phyloP scores from a whole-genome alignment of 225 moss, liverwort and hornwort genomes.

The Takakia lepidozioides region DNA sequence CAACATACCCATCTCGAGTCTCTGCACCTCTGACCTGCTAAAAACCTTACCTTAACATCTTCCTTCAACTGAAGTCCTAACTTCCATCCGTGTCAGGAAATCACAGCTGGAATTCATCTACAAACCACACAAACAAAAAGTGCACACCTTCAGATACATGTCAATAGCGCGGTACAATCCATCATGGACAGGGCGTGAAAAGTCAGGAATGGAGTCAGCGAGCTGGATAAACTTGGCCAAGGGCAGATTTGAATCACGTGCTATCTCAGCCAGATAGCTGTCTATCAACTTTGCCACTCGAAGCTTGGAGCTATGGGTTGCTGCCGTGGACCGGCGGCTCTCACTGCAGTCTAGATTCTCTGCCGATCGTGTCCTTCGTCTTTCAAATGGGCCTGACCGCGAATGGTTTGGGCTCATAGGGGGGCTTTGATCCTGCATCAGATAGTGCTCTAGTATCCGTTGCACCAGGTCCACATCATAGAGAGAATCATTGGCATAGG shows the following conservation, averaged over 20 bases:
- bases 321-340: constrained; percentile 31
- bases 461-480: constrained; percentile 70
- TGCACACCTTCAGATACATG: constrained; percentile 91
- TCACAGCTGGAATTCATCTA: too few species aligned
- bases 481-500: constrained; percentile 38
- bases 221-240: constrained; percentile 59
- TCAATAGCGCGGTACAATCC: constrained; percentile 84
- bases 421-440: constrained; percentile 62
- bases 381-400: constrained; percentile 18
- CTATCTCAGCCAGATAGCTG: constrained; percentile 68
- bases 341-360: constrained; percentile 36
- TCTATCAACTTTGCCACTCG: constrained; percentile 79
- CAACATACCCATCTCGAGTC: too few species aligned
- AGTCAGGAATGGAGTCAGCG: constrained; percentile 67
- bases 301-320: constrained; percentile 49
- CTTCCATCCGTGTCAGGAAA: too few species aligned
- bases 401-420: constrained; percentile 24
- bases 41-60: too few species aligned
- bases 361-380: constrained; percentile 48
- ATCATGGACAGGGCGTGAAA: constrained; percentile 66
- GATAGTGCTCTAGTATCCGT: constrained; percentile 59
- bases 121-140: too few species aligned
- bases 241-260: constrained; percentile 57
- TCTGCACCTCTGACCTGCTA: too few species aligned
- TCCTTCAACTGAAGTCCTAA: too few species aligned